Evolutionary conservation across 306 rosid genomes (phyloP).

Genomic region (Castanea mollissima): DNA sequence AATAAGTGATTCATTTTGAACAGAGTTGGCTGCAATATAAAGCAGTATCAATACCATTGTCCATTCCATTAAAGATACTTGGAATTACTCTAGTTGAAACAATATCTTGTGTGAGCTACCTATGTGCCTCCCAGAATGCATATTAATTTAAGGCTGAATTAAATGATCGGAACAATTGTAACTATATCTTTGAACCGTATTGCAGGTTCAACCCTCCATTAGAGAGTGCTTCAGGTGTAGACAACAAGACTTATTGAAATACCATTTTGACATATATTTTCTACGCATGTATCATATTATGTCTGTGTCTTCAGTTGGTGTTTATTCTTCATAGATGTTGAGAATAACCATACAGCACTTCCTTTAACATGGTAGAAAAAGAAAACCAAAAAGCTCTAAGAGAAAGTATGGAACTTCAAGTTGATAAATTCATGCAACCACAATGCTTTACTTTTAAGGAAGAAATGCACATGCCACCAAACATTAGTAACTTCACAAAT

Average conservation of each 20-base stretch:
- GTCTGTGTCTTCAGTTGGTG: too few species aligned
- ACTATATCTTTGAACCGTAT: background rate
- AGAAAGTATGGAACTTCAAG: background rate
- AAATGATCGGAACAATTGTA: background rate
- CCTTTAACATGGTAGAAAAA: too few species aligned
- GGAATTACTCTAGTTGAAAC: background rate
- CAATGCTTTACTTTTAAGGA: background rate
- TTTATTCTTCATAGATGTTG: too few species aligned
- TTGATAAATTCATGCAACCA: background rate
- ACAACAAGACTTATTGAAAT: background rate
- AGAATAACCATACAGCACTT: too few species aligned
- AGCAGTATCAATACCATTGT: background rate
- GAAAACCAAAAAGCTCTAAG: too few species aligned
- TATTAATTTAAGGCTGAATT: background rate
- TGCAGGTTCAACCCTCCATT: background rate
- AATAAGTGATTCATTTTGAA: too few species aligned
- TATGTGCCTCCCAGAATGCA: background rate
- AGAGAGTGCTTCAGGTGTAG: background rate
- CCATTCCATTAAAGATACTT: background rate
- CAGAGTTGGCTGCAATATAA: too few species aligned
- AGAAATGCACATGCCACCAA: background rate
- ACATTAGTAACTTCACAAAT: background rate
- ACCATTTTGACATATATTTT: too few species aligned
- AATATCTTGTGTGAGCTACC: background rate
- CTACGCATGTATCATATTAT: too few species aligned